phyloP scores from a whole-genome alignment of 106 monocot species.

The Apostasia ramifera region DNA sequence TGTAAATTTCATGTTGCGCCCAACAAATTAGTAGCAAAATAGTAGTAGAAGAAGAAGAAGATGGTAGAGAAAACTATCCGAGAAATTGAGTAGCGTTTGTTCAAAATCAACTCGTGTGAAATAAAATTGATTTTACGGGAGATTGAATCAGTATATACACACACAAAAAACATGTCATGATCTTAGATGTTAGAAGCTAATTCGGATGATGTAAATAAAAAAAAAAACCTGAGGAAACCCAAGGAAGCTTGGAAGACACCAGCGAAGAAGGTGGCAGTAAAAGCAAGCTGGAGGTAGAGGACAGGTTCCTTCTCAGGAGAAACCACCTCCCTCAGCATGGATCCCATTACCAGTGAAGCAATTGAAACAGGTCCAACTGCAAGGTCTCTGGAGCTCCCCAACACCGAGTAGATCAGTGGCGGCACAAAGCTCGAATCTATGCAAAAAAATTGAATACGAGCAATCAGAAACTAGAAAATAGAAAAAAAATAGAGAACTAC shows the following conservation, averaged over 20 bases:
- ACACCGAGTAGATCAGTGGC: conserved; percentile 69
- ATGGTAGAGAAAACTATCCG: no score
- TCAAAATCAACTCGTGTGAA: no score
- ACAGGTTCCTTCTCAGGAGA: conserved; percentile 52
- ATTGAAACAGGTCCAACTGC: conserved; percentile 86
- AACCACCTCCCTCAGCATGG: conserved; percentile 64
- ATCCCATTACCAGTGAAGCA: conserved; percentile 81
- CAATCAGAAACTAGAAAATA: neutral
- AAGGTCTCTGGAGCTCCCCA: conserved; percentile 85
- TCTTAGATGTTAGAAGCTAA: no score
- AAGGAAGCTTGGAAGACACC: conserved; percentile 82
- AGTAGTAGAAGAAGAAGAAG: no score
- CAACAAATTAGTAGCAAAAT: no score
- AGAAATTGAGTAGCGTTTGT: no score
- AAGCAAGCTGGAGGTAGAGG: conserved; percentile 69
- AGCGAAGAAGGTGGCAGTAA: conserved; percentile 89
- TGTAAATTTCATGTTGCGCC: neutral
- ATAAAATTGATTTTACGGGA: no score
- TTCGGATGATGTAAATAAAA: neutral
- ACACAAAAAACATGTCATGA: no score
- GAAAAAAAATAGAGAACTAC: no score
- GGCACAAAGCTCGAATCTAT: conserved; percentile 95
- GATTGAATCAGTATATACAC: no score
- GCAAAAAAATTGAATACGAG: neutral
- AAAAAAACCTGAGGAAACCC: conserved; percentile 58